phyloP scores from a whole-genome alignment of 2,329 filamentous ascomycete genomes.

The Talaromyces sp. region DNA sequence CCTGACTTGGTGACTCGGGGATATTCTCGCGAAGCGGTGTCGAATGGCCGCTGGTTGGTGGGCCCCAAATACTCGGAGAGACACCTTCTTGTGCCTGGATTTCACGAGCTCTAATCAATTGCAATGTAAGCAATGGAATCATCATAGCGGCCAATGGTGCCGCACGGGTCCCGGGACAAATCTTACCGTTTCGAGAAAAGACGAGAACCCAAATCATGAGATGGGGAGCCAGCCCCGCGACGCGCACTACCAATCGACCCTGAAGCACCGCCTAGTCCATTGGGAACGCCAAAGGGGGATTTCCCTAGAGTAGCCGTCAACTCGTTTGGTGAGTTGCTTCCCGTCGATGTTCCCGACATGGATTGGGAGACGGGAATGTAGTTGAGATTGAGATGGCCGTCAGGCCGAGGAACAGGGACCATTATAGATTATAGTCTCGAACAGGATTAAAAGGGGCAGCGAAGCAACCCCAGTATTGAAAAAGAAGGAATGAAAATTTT shows the following conservation, averaged over 20 bases:
- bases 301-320: constrained; percentile 59
- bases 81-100: constrained; percentile 96
- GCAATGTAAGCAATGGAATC: constrained; percentile 12
- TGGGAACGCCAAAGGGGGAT: constrained; percentile 67
- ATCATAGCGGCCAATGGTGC: neutral
- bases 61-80: constrained; percentile 76
- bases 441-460: neutral
- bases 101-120: constrained; percentile 70
- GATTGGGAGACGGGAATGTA: constrained; percentile 66
- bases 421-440: constrained; percentile 58
- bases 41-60: constrained; percentile 92
- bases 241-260: constrained; percentile 54
- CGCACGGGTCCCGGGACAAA: neutral
- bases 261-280: constrained; percentile 51
- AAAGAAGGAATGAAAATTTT: neutral
- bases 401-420: constrained; percentile 74
- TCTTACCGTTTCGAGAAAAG: constrained; percentile 89
- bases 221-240: constrained; percentile 91
- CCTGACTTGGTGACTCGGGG: constrained; percentile 84
- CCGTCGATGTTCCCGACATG: constrained; percentile 73
- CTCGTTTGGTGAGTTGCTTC: constrained; percentile 76
- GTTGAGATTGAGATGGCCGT: constrained; percentile 77
- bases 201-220: constrained; percentile 77
- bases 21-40: constrained; percentile 96
- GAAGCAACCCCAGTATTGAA: neutral